Evolutionary conservation across 495 filamentous ascomycete species (phyloP), one percentile per base, ranked within the genome.

Genomic region (Articulospora tetracladia): DNA sequence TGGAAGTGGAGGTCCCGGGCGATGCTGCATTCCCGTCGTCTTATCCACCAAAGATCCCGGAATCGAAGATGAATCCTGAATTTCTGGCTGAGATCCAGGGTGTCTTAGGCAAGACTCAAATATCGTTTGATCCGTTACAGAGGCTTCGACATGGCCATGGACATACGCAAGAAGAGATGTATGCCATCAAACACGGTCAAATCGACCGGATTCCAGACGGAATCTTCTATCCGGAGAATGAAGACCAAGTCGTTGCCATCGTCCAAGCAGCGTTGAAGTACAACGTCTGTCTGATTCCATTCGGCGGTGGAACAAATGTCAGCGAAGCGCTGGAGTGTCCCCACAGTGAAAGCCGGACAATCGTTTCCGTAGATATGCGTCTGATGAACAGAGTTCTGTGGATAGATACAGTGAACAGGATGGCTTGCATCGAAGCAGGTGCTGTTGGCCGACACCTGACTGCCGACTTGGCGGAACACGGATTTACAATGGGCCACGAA

Each of bases 291-390:
- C 2, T 54, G 8, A 54, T 54, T 34, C 52, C 52, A 11, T 54
- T 28, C 28, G 52, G 52, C 2, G 52, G 52, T 20, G 52, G 52
- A 15, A 54, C 52, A 13, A 54, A 54, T 32, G 52, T 54, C 52
- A 32, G 24, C 15, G 28, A 54, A 27, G 52, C 52, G 8, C 15
- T 54, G 2, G 3, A 27, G 15, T 54, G 52, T 34, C 26, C 52
- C 23, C 24, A 13, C 7, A 2, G 15, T 20, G 52, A 54, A 54
- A 30, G 8, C 15, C 52, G 52, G 3, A 28, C 23, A 12, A 54
- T 54, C 11, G 15, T 54, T 17, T 54, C 52, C 11, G 17, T 54
- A 17, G 52, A 54, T 20, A 30, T 54, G 26, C n/a, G 19, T 4
- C 25, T 10, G 12, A 30, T 54, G 24, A 30, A 27, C 11, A 1